phyloP scores from a whole-genome alignment of 305 asterid species.

The Plantago coronopus region DNA sequence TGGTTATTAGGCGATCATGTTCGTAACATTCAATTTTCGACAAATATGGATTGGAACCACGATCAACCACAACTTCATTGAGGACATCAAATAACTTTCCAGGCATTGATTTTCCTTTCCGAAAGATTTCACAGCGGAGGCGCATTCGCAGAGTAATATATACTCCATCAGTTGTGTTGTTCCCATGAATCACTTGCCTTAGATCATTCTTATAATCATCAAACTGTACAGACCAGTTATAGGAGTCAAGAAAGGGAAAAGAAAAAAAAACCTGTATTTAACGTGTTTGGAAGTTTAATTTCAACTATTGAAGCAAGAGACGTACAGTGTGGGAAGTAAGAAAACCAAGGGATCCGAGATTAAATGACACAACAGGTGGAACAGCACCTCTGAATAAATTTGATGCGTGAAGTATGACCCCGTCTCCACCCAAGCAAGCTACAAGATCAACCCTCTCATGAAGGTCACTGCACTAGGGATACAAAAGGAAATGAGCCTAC shows the following conservation, averaged over 20 bases:
- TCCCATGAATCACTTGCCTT: conserved; percentile 83
- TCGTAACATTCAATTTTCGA: conserved; percentile 95
- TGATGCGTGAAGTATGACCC: conserved; percentile 98
- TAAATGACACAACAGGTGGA: conserved; percentile 98
- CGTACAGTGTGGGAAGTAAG: conserved; percentile 91
- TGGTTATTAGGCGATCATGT: conserved; percentile 94
- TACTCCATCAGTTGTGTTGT: conserved; percentile 79
- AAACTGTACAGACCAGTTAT: conserved; percentile 47
- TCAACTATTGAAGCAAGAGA: conserved; percentile 30
- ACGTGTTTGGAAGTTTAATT: conserved; percentile 17
- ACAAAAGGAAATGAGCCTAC: conserved; percentile 28
- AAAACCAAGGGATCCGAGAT: conserved; percentile 98
- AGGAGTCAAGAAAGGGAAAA: conserved; percentile 23
- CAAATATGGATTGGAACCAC: conserved; percentile 98
- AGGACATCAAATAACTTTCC: conserved; percentile 92
- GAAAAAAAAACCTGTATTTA: background rate
- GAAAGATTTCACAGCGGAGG: conserved; percentile 84
- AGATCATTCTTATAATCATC: conserved; percentile 73
- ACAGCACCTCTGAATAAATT: conserved; percentile 93
- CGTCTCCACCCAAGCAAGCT: conserved; percentile 98
- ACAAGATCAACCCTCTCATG: conserved; percentile 97
- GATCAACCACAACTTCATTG: conserved; percentile 93
- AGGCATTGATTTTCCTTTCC: conserved; percentile 87
- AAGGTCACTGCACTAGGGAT: conserved; percentile 64
- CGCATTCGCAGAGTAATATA: conserved; percentile 98